Evolutionary conservation across 2,329 filamentous ascomycete species (phyloP).

Genomic region (Pyricularia pennisetigena): DNA sequence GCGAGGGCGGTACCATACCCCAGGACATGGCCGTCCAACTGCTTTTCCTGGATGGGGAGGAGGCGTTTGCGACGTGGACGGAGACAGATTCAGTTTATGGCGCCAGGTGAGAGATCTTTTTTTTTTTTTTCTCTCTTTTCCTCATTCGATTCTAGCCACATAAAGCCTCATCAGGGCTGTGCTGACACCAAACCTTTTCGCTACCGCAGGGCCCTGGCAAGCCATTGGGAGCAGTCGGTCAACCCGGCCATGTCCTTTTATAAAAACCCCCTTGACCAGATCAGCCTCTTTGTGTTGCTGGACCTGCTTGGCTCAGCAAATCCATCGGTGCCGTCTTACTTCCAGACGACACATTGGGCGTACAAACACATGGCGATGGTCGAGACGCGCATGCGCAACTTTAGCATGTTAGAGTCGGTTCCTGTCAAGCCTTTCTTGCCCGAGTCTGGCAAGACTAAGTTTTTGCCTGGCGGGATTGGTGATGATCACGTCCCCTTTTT

Average conservation of each 20-base stretch:
- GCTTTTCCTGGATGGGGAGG: constrained; percentile 71
- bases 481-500: constrained; percentile 79
- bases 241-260: constrained; percentile 62
- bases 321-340: constrained; percentile 75
- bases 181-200: background rate
- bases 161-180: background rate
- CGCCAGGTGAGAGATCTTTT: constrained; percentile 40
- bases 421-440: constrained; percentile 14
- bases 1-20: constrained; percentile 40
- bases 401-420: constrained; percentile 54
- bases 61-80: constrained; percentile 67
- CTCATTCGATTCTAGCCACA: background rate
- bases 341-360: constrained; percentile 86
- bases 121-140: background rate
- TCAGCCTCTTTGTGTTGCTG: constrained; percentile 77
- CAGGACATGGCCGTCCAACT: constrained; percentile 71
- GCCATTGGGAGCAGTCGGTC: constrained; percentile 56
- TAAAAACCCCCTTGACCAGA: constrained; percentile 58
- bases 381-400: constrained; percentile 61
- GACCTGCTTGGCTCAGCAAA: constrained; percentile 69
- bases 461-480: constrained; percentile 36
- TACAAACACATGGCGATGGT: constrained; percentile 67
- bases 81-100: constrained; percentile 69
- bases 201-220: constrained; percentile 48
- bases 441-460: constrained; percentile 34